Evolutionary conservation across 306 rosid species (phyloP), one percentile per base, ranked within the genome.

Genomic region (Vicia sativa): DNA sequence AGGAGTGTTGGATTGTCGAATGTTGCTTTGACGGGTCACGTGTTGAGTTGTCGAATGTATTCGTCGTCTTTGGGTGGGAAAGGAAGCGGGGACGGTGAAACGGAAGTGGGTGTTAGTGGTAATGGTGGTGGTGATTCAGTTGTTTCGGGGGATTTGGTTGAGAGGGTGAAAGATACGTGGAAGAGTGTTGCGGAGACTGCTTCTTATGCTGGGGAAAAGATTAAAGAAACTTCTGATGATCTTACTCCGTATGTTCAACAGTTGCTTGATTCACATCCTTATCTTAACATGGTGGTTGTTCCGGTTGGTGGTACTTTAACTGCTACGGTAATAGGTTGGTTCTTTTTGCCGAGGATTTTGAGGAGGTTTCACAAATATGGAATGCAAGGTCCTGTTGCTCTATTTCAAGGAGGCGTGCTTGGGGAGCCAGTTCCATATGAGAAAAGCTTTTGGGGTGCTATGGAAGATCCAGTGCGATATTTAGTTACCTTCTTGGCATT

Each of bases 391-490:
- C 82, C 91, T 2, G 61, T 77, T 65, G 79, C 86, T 46, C 53
- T 88, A 58, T 58, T 87, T 9, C 61, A 91, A 14, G 82, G 82
- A 76, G 74, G 73, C 62, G 3, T 56, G 21, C 65, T 45, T 18
- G 68, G 25, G 55, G 85, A 76, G 68, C 70, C 79, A 14, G 75
- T 86, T 79, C 87, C 96, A 3, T 93, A 88, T 28, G 97, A 90
- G 81, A 85, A 85, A 80, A 88, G 91, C 72, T 72, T 90, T 80
- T 93, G 91, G 97, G 95, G 95, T 80, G 97, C 99, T 65, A 68
- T 93, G 78, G 97, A 93, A 80, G 96, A 86, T 57, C 99, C 97
- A 25, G 75, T 90, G 65, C 81, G 97, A 73, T 93, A 90, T 66
- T 76, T 90, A 15, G 68, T 87, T 60, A 90, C 96, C 53, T 93